phyloP scores from a whole-genome alignment of 768 basidiomycete genomes.

The Phaeotremella fagi region DNA sequence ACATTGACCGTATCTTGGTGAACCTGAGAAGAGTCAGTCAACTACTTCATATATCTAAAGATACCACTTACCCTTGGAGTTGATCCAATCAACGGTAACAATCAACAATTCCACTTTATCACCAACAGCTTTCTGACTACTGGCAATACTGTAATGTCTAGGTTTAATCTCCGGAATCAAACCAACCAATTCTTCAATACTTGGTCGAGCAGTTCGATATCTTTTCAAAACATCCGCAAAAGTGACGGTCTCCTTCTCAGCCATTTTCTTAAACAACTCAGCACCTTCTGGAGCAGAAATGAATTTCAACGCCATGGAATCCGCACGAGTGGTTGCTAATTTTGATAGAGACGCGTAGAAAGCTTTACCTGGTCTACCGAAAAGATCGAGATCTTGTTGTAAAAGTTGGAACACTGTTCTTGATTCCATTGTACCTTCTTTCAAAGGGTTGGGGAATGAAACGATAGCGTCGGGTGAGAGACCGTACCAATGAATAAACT shows the following conservation, averaged over 20 bases:
- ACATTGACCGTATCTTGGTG: constrained; percentile 82
- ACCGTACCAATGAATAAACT: constrained; percentile 90
- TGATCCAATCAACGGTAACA: constrained; percentile 92
- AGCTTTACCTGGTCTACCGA: constrained; percentile 90
- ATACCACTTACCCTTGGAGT: constrained; percentile 65
- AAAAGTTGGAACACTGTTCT: constrained; percentile 92
- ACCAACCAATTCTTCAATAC: constrained; percentile 79
- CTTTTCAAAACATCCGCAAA: constrained; percentile 79
- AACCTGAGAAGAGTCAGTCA: constrained; percentile 53
- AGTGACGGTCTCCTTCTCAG: constrained; percentile 88
- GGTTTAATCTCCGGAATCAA: constrained; percentile 93
- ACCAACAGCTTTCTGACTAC: constrained; percentile 89
- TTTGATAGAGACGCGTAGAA: constrained; percentile 85
- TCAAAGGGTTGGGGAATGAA: constrained; percentile 65
- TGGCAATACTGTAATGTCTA: constrained; percentile 96
- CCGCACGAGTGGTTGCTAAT: constrained; percentile 64
- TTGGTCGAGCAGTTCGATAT: constrained; percentile 73
- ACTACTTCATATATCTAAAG: not conserved
- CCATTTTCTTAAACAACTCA: constrained; percentile 88
- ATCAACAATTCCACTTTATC: constrained; percentile 90
- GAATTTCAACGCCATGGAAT: constrained; percentile 77
- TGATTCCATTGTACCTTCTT: constrained; percentile 68
- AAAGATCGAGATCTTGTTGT: constrained; percentile 94
- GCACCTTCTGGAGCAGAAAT: constrained; percentile 88
- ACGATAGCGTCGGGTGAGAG: constrained; percentile 72